Conservation (phyloP, 164 flowering plant species). For the Stephania cephalantha region DNA sequence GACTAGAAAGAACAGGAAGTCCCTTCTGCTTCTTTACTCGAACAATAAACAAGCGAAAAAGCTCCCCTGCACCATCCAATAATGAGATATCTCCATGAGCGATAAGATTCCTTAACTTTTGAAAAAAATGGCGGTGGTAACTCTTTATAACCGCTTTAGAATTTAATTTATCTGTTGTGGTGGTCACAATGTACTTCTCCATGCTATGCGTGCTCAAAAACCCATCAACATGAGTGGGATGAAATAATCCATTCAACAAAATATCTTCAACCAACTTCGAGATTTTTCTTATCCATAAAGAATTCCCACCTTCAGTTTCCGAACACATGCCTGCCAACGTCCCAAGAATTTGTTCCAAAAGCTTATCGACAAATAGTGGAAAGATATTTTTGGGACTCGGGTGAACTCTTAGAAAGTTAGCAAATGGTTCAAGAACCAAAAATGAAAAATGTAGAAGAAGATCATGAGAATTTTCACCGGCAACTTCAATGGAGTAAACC, state of each 20-base stretch:
- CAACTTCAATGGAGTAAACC: slow-evolving; percentile 17
- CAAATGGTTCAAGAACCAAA: slow-evolving; percentile 61
- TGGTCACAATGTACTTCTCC: slow-evolving; percentile 29
- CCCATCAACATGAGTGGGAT: slow-evolving; percentile 71
- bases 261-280: slow-evolving; percentile 48
- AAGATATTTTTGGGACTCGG: slow-evolving; percentile 69
- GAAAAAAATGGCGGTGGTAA: slow-evolving; percentile 76
- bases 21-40: slow-evolving; percentile 45
- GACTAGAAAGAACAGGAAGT: slow-evolving; percentile 21
- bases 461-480: slow-evolving; percentile 13
- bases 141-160: slow-evolving; percentile 42
- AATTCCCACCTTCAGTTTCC: slow-evolving; percentile 13
- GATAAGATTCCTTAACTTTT: slow-evolving; percentile 42
- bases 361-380: slow-evolving; percentile 54
- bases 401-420: slow-evolving; percentile 57
- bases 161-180: slow-evolving; percentile 27
- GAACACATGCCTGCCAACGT: slow-evolving; percentile 30
- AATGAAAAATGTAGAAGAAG: slow-evolving; percentile 35
- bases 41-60: slow-evolving; percentile 53
- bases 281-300: slow-evolving; percentile 22
- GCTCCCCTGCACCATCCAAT: slow-evolving; percentile 43
- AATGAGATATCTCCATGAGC: slow-evolving; percentile 31
- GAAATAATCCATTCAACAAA: slow-evolving; percentile 66
- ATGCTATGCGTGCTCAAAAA: slow-evolving; percentile 43
- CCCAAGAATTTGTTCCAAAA: slow-evolving; percentile 62